Evolutionary conservation across 441 rosid species (phyloP), one percentile per base, ranked within the genome.

Genomic region (Pelargonium exstipulatum): DNA sequence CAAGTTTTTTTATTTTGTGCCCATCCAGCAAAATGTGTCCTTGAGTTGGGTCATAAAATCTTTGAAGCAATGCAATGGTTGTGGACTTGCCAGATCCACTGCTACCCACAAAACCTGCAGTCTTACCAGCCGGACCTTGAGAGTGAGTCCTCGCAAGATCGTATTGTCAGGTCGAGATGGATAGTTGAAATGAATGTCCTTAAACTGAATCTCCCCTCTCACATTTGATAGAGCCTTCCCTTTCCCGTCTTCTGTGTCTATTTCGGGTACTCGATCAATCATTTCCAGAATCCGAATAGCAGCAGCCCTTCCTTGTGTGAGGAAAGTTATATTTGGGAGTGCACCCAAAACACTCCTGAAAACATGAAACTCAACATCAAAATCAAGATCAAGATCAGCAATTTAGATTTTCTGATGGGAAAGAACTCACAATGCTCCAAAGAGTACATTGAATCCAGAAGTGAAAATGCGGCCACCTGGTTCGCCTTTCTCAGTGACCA

Each of bases 31-130:
- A 72, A 69, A 88, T 64, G 53, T 84, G 87, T 67, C 90, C 90
- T 73, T 85, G 82, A 7, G 67, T 20, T 0, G 88, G 90, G 62
- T 86, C 91, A 62, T 88, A 88, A 40, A 86, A 88, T 73, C 94
- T 79, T 74, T 86, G 88, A 60, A 88, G 83, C 79, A 86, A 78
- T 46, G 88, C 78, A 70, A 88, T 79, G 65, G 76, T 48, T 22
- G 94, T 87, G 32, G 92, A 87, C 78, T 87, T 87, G 5, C 90
- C 90, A 2, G 90, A 87, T 22, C 92, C 92, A 69, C 90, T 87
- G 49, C 90, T 86, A 51, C 90, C 92, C 7, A 84, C 84, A 51
- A 88, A 82, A 53, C 90, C 91, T 9, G 83, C 84, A 14, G 84
- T 76, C 79, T 83, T 84, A 42, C 94, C 87, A 0, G 86, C 85